These are phyloP conservation scores for Phytopythium oedochilum DNA, from an alignment of 352 stramenopile species.

Conservation along the genomic window DNA sequence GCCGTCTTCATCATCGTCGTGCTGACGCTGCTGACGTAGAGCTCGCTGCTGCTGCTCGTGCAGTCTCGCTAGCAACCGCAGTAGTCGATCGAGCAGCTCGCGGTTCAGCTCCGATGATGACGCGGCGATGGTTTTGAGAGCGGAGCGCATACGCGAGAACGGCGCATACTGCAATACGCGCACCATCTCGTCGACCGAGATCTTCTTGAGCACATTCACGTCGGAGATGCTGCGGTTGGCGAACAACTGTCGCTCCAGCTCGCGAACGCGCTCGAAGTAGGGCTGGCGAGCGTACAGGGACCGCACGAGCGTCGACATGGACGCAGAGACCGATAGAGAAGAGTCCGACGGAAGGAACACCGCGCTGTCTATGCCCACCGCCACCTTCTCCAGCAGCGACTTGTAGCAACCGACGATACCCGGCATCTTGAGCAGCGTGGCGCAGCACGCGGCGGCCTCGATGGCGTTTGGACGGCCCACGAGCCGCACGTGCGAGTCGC, in stretches of 20 bases:
- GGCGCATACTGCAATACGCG: constrained; percentile 43
- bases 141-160: constrained; percentile 22
- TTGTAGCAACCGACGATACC: constrained; percentile 70
- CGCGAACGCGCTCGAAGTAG: constrained; percentile 61
- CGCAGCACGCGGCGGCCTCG: constrained; percentile 69
- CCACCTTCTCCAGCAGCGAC: constrained; percentile 65
- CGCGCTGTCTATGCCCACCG: constrained; percentile 41
- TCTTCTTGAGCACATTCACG: constrained; percentile 22
- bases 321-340: constrained; percentile 1
- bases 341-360: constrained; percentile 40
- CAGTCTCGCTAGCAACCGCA: constrained; percentile 16
- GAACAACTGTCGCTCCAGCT: constrained; percentile 44
- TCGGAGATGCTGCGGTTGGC: constrained; percentile 40
- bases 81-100: constrained; percentile 4
- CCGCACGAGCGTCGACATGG: constrained; percentile 55
- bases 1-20: constrained; percentile 24
- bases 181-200: constrained; percentile 40
- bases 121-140: constrained; percentile 17
- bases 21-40: background rate
- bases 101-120: background rate
- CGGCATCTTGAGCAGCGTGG: constrained; percentile 74
- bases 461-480: constrained; percentile 60
- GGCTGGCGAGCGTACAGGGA: constrained; percentile 49
- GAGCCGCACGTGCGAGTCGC: constrained; percentile 38
- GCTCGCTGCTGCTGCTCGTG: constrained; percentile 20